Conservation (phyloP, 169 alveolate species). For the Cryptosporidium ryanae region DNA sequence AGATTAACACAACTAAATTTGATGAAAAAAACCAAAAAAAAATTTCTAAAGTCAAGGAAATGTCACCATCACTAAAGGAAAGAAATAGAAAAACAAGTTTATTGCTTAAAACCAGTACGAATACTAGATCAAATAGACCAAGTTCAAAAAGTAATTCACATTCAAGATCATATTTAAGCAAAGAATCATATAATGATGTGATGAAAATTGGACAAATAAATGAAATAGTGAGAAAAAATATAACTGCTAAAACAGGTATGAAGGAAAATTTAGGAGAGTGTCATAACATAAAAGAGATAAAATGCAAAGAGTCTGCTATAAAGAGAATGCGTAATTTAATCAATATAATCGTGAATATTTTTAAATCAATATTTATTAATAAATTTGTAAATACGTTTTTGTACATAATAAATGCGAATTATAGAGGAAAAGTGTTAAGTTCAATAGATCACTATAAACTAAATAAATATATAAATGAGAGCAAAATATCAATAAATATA, state of each 20-base stretch:
- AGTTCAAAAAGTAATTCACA: neutral
- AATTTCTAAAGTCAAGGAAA: conserved; percentile 15
- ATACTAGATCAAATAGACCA: neutral
- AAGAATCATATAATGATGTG: conserved; percentile 3
- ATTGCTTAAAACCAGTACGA: conserved; percentile 16
- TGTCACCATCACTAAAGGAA: conserved; percentile 10
- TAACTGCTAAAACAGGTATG: conserved; percentile 9
- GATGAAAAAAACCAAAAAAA: neutral
- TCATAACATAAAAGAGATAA: neutral
- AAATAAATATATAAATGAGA: conserved; percentile 16
- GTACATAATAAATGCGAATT: neutral
- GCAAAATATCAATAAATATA: conserved; percentile 26
- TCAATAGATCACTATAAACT: conserved; percentile 56
- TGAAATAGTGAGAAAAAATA: conserved; percentile 19
- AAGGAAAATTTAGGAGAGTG: neutral
- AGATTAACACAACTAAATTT: neutral
- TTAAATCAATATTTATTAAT: conserved; percentile 9
- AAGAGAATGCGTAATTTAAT: neutral
- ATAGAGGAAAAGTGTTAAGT: conserved; percentile 46
- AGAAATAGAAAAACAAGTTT: conserved; percentile 32
- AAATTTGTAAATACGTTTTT: conserved; percentile 5
- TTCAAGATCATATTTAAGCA: neutral
- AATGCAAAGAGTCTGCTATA: too few relatives aligned
- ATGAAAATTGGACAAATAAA: conserved; percentile 12
- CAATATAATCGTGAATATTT: neutral